A percentile compares a stretch with the other conserved stretches of the same genome.
phyloP scores from a whole-genome alignment of 2,329 filamentous ascomycete genomes.

The Apiospora rasikravindrae region DNA sequence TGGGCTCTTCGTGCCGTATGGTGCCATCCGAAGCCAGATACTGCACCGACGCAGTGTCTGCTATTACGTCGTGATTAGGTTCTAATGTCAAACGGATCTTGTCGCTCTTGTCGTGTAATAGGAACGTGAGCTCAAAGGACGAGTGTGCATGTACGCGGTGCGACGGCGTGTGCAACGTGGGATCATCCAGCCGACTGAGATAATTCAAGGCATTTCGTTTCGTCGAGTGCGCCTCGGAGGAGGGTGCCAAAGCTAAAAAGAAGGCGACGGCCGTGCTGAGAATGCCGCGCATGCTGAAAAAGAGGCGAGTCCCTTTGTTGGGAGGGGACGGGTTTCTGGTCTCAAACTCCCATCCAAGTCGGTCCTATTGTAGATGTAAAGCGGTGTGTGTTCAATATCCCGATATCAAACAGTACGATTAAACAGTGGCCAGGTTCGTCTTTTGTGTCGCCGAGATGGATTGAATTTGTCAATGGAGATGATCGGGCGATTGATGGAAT shows the following conservation, averaged over 20 bases:
- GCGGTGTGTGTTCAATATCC: constrained; percentile 11
- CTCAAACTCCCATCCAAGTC: constrained; percentile 35
- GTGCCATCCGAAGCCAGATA: constrained; percentile 76
- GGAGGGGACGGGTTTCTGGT: constrained; percentile 30
- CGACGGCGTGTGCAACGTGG: constrained; percentile 77
- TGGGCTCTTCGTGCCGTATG: constrained; percentile 67
- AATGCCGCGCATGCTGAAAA: constrained; percentile 38
- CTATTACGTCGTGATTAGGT: constrained; percentile 89
- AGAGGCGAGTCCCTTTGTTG: constrained; percentile 29
- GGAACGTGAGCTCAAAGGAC: constrained; percentile 84
- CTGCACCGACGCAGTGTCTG: constrained; percentile 74
- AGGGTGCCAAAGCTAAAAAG: constrained; percentile 38
- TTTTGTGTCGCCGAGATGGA: background rate
- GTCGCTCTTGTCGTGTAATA: constrained; percentile 69
- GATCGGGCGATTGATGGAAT: constrained; percentile 3
- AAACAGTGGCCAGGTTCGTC: background rate
- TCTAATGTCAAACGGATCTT: constrained; percentile 80
- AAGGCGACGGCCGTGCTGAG: constrained; percentile 34
- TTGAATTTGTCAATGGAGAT: background rate
- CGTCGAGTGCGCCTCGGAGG: constrained; percentile 67
- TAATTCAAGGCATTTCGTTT: constrained; percentile 78
- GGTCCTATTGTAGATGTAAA: background rate
- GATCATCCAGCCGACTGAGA: constrained; percentile 74
- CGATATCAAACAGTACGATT: constrained; percentile 9
- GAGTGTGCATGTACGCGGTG: constrained; percentile 81